Base-by-base conservation (phyloP, 331 rosid genomes). In the Malus hybrid region DNA sequence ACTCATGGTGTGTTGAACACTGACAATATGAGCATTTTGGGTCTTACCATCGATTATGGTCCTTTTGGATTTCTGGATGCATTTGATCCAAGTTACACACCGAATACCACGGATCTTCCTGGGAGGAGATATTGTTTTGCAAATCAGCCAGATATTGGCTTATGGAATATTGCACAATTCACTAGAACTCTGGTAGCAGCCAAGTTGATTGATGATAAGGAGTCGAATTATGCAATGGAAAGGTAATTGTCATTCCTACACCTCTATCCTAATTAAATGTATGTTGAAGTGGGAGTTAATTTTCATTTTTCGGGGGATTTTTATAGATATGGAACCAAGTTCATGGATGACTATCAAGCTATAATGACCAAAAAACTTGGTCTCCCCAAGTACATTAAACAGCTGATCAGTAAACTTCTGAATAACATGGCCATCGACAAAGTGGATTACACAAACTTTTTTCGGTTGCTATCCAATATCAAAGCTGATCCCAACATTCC, bases 21-120 rank as follows among this genome's bases (percentile, higher is more conserved):
- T 2, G 99, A 95, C 79, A 95, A 95, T 84, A 92, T 92, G 99
- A 95, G 99, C 83, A 85, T 95, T 87, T 87, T 95, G 89, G 99
- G 99, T 78, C 96, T 95, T 64, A 92, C 97, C 52, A 90, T 95
- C 22, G 99, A 95, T 80, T 95, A 92, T 67, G 99, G 99, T 67
- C 99, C 97, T 50, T 95, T 92, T 85, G 99, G 99, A 72, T 95
- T 95, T 88, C 83, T 95, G 86, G 99, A 92, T 88, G 99, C 99
- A 68, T 95, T 95, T 85, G 99, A 95, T 90, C 99, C 97, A 77
- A 87, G 93, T 71, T 95, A 79, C 79, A 92, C 99, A 4, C 99
- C 98, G 5, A 95, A 95, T 79, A 92, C 98, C n/a, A 95, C 99
- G 8, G 99, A 95, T 79, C 98, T 95, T 90, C 99, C 97, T 55